A percentile compares a stretch with the other conserved stretches of the same genome.
These are phyloP conservation scores for Parafenestella ontariensis DNA, from an alignment of 2,329 filamentous ascomycete genomes.

Conservation along the genomic window DNA sequence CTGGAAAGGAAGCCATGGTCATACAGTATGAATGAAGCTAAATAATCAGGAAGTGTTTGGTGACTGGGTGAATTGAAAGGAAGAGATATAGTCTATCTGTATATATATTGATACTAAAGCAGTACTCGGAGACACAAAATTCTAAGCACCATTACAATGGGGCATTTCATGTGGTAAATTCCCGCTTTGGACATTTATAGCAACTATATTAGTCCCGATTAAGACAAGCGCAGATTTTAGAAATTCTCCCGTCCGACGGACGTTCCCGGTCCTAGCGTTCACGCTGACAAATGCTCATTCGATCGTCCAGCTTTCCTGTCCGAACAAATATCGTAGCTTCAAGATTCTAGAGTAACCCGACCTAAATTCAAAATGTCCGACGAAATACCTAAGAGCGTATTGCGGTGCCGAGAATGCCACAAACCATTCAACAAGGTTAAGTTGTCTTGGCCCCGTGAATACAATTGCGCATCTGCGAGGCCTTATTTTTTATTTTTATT, in stretches of 20 bases:
- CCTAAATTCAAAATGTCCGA: constrained; percentile 1
- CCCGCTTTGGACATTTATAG: no score
- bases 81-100: no score
- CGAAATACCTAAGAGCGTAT: not conserved
- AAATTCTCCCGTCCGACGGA: constrained; percentile 8
- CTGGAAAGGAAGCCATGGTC: constrained; percentile 11
- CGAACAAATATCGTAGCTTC: not conserved
- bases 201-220: not conserved
- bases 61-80: not conserved
- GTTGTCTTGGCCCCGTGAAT: not conserved
- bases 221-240: no score
- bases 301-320: not conserved
- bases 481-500: not conserved
- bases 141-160: no score
- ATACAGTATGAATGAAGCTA: not conserved
- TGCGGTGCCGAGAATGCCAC: constrained; percentile 4
- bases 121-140: no score
- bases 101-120: no score
- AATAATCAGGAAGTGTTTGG: not conserved
- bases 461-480: no score
- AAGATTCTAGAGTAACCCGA: not conserved
- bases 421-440: constrained; percentile 13
- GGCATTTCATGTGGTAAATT: no score
- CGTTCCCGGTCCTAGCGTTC: not conserved
- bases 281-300: constrained; percentile 5